Conservation (phyloP, 1,139 yeast species). For the Lodderomyces orthopsilosis region DNA sequence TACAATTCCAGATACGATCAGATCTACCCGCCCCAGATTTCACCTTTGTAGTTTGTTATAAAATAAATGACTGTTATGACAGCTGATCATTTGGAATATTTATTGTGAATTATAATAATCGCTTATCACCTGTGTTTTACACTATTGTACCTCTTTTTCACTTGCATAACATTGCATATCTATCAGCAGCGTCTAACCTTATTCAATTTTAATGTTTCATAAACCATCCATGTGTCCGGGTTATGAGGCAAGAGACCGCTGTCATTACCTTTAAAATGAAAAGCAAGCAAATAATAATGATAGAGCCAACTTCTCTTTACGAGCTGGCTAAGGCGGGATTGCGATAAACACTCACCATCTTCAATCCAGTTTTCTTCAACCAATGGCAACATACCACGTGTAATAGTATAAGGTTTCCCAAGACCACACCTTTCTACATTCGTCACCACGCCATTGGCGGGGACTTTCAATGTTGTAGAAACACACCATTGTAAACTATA, state of each 20-base stretch:
- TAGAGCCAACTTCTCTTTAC: too few species aligned
- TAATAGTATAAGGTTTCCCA: not conserved
- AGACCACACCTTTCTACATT: not conserved
- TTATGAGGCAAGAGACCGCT: too few species aligned
- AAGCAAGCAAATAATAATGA: not conserved
- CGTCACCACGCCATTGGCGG: not conserved
- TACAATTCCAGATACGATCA: not conserved
- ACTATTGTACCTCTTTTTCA: not conserved
- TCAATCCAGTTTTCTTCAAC: not conserved
- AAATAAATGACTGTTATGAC: not conserved
- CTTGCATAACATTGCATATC: not conserved
- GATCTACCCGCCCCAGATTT: not conserved
- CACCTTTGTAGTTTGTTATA: not conserved
- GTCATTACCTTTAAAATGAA: not conserved
- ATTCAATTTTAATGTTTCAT: too few species aligned
- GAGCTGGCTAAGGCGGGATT: slow-evolving; percentile 1
- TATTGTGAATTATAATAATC: not conserved
- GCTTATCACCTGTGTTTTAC: slow-evolving; percentile 1
- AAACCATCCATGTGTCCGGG: too few species aligned
- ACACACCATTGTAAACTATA: not conserved
- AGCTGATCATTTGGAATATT: not conserved
- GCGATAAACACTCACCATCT: not conserved
- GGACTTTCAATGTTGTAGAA: not conserved
- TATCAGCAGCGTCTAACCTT: not conserved
- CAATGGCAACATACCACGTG: not conserved